Evolutionary conservation across 2,329 filamentous ascomycete species (phyloP).

Genomic region (Cytospora piceicola): DNA sequence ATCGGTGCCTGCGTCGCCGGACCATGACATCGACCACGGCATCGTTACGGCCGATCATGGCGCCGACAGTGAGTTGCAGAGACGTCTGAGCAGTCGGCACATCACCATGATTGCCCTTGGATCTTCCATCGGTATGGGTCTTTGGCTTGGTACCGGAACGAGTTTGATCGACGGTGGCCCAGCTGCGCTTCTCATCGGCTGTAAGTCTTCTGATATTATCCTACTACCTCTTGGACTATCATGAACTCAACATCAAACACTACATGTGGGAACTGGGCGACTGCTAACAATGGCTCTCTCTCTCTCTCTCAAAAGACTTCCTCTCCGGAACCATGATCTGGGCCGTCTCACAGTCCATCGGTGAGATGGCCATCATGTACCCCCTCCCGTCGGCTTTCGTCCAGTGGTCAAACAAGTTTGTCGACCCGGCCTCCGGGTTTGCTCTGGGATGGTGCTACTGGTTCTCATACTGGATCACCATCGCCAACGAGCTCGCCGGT

Average conservation of each 20-base stretch:
- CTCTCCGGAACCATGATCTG: constrained; percentile 52
- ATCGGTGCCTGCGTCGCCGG: constrained; percentile 19
- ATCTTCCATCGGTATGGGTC: constrained; percentile 50
- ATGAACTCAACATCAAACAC: no score
- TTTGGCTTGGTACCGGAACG: constrained; percentile 51
- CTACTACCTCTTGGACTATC: not conserved
- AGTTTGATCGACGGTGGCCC: constrained; percentile 48
- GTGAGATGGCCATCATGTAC: constrained; percentile 52
- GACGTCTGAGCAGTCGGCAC: constrained; percentile 49
- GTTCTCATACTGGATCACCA: constrained; percentile 48
- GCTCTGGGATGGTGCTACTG: constrained; percentile 53
- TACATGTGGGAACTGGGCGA: not conserved
- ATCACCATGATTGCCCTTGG: constrained; percentile 58
- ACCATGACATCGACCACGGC: constrained; percentile 7
- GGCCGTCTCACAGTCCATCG: constrained; percentile 50
- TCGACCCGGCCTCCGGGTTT: constrained; percentile 48
- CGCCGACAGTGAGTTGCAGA: constrained; percentile 39
- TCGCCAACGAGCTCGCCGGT: constrained; percentile 49
- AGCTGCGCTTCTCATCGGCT: constrained; percentile 50
- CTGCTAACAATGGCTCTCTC: not conserved
- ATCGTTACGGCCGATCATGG: constrained; percentile 24
- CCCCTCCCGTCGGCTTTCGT: constrained; percentile 50
- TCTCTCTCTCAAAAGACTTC: constrained; percentile 15
- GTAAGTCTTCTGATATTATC: constrained; percentile 32
- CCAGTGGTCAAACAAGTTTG: constrained; percentile 52